Conservation (phyloP, 192 early-diverging fungal genomes). For the Backusella morwellensis region DNA sequence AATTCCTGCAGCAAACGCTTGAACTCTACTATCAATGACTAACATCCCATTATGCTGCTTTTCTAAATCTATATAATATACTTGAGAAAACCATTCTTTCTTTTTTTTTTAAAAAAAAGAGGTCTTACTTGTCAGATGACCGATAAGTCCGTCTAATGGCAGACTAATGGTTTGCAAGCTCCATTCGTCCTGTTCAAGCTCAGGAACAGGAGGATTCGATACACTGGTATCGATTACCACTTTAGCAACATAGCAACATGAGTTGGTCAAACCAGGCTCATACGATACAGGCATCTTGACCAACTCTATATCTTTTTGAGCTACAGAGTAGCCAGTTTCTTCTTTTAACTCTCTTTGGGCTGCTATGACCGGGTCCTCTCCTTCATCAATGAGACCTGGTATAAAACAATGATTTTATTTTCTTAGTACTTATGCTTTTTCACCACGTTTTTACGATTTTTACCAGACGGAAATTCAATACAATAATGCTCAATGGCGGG, state of each 20-base stretch:
- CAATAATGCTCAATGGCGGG: constrained; percentile 9
- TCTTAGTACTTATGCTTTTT: background rate
- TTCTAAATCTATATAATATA: constrained; percentile 1
- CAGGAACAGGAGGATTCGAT: background rate
- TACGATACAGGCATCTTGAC: background rate
- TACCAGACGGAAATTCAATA: constrained; percentile 9
- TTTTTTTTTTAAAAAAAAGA: background rate
- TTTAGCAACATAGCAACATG: constrained; percentile 6
- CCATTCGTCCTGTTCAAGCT: background rate
- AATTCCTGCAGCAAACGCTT: constrained; percentile 1
- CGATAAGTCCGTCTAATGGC: background rate
- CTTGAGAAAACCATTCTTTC: background rate
- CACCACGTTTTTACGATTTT: background rate
- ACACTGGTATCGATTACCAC: background rate
- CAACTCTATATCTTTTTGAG: background rate
- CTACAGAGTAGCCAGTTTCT: constrained; percentile 7
- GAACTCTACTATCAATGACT: constrained; percentile 6
- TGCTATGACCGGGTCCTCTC: background rate
- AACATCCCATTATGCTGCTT: background rate
- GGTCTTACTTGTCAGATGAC: background rate
- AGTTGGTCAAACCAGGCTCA: constrained; percentile 6
- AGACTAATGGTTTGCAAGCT: constrained; percentile 4
- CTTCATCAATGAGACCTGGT: constrained; percentile 4
- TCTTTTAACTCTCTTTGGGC: constrained; percentile 10
- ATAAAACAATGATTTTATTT: background rate